phyloP scores from a whole-genome alignment of 345 rosid species.

The Balakata baccata region DNA sequence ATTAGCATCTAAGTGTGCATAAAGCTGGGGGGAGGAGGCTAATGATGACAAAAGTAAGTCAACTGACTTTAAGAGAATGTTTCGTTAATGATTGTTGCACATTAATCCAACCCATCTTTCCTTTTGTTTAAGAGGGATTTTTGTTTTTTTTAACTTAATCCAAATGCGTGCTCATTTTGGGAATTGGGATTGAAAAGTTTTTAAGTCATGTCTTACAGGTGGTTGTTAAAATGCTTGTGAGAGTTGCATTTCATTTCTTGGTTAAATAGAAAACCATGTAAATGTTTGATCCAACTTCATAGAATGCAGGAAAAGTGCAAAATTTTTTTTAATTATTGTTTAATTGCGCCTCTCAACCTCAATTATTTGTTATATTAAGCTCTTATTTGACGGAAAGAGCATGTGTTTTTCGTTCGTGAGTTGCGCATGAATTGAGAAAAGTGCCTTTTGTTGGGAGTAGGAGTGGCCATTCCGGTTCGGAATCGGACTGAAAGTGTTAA shows the following conservation, averaged over 20 bases:
- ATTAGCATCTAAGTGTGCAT: slow-evolving; percentile 25
- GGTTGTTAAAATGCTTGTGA: background rate
- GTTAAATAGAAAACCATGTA: background rate
- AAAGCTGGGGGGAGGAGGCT: no score
- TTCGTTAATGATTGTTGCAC: slow-evolving; percentile 9
- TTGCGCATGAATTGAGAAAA: no score
- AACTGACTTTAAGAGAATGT: background rate
- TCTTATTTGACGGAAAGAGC: no score
- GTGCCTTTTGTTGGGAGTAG: no score
- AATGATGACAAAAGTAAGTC: background rate
- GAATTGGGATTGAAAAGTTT: background rate
- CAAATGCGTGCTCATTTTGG: background rate
- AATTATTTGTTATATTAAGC: no score
- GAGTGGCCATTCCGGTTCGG: no score
- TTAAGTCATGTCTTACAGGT: background rate
- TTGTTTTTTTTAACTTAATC: background rate
- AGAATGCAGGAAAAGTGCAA: no score
- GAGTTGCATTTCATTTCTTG: background rate
- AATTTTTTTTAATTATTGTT: no score
- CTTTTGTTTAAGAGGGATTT: slow-evolving; percentile 1
- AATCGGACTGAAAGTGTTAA: no score
- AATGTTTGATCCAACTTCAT: no score
- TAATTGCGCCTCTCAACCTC: no score
- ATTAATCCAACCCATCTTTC: slow-evolving; percentile 6
- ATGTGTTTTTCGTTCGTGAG: no score